Percentiles rank a stretch among this genome's conserved stretches.
These are phyloP conservation scores for Oleoguttula mirabilis DNA, from an alignment of 495 filamentous ascomycete species.

Conservation along the genomic window DNA sequence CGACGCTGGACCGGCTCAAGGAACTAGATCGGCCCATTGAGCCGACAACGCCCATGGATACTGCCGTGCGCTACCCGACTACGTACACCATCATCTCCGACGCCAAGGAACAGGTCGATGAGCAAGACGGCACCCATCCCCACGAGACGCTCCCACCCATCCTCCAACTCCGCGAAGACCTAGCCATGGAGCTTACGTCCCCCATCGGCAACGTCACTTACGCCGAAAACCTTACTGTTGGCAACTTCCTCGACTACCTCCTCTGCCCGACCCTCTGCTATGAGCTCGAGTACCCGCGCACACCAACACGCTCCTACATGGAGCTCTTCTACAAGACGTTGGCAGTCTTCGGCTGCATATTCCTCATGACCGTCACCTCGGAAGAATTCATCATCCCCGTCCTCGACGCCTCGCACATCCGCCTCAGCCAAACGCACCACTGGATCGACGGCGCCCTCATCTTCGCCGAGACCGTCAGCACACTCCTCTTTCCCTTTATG, in stretches of 20 bases:
- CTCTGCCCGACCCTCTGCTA: conserved; percentile 95
- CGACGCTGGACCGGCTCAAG: conserved; percentile 65
- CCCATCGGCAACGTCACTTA: conserved; percentile 84
- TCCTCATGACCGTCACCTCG: conserved; percentile 76
- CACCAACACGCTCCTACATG: conserved; percentile 57
- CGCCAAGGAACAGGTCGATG: conserved; percentile 32
- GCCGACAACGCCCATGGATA: conserved; percentile 28
- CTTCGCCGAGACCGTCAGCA: conserved; percentile 81
- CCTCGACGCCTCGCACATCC: conserved; percentile 57
- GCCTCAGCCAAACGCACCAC: conserved; percentile 47
- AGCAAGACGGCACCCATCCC: conserved; percentile 10
- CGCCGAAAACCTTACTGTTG: conserved; percentile 69
- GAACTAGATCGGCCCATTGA: conserved; percentile 59
- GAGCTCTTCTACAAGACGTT: conserved; percentile 72
- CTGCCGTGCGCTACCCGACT: conserved; percentile 65
- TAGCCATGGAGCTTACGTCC: conserved; percentile 81
- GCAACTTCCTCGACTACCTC: conserved; percentile 77
- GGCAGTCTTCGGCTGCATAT: conserved; percentile 95
- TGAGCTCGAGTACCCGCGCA: conserved; percentile 91
- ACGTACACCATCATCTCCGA: conserved; percentile 31
- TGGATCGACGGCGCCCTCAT: conserved; percentile 60
- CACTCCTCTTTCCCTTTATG: conserved; percentile 96
- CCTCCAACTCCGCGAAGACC: conserved; percentile 61
- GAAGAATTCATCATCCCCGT: conserved; percentile 96
- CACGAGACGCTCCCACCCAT: conserved; percentile 7